Evolutionary conservation across 371 early-diverging fungal genomes (phyloP).

Genomic region (Mucor saturninus): DNA sequence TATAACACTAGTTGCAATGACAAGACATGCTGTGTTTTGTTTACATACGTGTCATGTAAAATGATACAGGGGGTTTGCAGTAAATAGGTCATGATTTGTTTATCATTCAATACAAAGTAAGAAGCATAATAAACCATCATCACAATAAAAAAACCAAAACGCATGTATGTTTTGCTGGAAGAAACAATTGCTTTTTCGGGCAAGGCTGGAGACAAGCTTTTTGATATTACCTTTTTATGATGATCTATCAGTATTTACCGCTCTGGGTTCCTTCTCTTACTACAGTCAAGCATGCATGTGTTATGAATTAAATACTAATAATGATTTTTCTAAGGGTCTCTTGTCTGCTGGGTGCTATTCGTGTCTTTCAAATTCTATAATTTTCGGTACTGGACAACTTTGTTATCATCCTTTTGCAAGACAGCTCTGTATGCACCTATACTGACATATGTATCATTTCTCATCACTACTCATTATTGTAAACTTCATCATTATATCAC

Average conservation of each 20-base stretch:
- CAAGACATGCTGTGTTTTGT: too few species aligned
- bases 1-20: too few species aligned
- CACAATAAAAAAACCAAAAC: too few species aligned
- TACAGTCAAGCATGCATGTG: slow-evolving; percentile 13
- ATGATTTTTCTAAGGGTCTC: slow-evolving; percentile 9
- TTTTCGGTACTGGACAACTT: slow-evolving; percentile 10
- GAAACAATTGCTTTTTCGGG: slow-evolving; percentile 7
- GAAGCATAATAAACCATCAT: too few species aligned
- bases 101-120: too few species aligned
- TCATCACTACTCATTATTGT: background rate
- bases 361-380: slow-evolving; percentile 12
- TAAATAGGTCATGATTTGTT: too few species aligned
- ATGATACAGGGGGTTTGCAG: too few species aligned
- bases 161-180: slow-evolving; percentile 7
- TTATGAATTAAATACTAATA: slow-evolving; percentile 11
- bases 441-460: slow-evolving; percentile 16
- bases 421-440: background rate
- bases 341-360: slow-evolving; percentile 10
- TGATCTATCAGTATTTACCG: slow-evolving; percentile 16
- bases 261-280: slow-evolving; percentile 14
- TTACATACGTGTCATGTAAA: too few species aligned
- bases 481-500: background rate
- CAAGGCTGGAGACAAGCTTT: slow-evolving; percentile 13
- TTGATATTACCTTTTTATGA: slow-evolving; percentile 12
- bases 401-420: slow-evolving; percentile 8